Evolutionary conservation across 345 rosid species (phyloP).

Genomic region (Iberis pinnata): DNA sequence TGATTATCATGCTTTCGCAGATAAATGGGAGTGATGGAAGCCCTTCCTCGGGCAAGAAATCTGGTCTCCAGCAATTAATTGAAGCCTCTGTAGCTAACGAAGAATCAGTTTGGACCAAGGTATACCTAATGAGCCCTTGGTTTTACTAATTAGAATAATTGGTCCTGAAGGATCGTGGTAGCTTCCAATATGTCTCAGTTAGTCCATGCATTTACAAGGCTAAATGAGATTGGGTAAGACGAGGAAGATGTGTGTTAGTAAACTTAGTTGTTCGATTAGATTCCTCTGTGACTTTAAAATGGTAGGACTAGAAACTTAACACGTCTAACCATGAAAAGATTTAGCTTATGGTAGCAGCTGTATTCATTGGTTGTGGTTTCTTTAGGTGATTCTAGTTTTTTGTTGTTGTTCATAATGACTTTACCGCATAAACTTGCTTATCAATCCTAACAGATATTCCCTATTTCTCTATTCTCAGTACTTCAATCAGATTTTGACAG

Average conservation of each 20-base stretch:
- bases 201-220: constrained; percentile 7
- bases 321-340: background rate
- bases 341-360: background rate
- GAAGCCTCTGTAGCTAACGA: constrained; percentile 72
- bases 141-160: constrained; percentile 8
- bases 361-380: background rate
- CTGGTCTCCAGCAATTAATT: constrained; percentile 76
- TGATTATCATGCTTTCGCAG: constrained; percentile 34
- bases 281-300: background rate
- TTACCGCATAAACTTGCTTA: constrained; percentile 7
- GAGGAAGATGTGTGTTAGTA: background rate
- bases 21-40: constrained; percentile 63
- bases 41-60: constrained; percentile 49
- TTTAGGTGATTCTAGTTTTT: constrained; percentile 10
- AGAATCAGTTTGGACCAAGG: constrained; percentile 74
- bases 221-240: constrained; percentile 1
- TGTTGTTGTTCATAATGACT: constrained; percentile 8
- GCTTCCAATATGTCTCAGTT: background rate
- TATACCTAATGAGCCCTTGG: constrained; percentile 25
- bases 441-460: constrained; percentile 14
- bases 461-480: constrained; percentile 47
- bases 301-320: background rate
- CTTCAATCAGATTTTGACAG: constrained; percentile 92
- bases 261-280: constrained; percentile 8
- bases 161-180: background rate